A percentile compares a stretch with the other conserved stretches of the same genome.
These are phyloP conservation scores for Mycotypha africana DNA, from an alignment of 371 early-diverging fungal genomes.

Conservation along the genomic window DNA sequence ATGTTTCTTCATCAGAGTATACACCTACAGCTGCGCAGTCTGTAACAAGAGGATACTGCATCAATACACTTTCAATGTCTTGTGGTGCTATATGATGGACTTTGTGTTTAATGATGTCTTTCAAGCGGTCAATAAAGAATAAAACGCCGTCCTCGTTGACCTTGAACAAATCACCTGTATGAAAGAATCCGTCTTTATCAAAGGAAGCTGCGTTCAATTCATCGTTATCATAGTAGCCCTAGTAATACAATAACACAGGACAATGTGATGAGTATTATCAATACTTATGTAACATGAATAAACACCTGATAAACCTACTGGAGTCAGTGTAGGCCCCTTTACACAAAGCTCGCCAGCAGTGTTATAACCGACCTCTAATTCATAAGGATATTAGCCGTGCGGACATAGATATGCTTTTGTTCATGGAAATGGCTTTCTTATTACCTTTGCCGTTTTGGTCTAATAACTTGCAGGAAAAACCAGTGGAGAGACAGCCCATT, in stretches of 20 bases:
- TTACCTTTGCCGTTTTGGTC: slow-evolving; percentile 49
- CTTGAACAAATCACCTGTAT: slow-evolving; percentile 71
- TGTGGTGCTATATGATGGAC: not conserved
- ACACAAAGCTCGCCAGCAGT: slow-evolving; percentile 60
- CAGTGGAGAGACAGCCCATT: slow-evolving; percentile 57
- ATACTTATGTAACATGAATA: too few relatives aligned
- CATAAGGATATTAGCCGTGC: too few relatives aligned
- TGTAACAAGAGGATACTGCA: slow-evolving; percentile 54
- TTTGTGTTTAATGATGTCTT: slow-evolving; percentile 62
- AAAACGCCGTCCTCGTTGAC: slow-evolving; percentile 48
- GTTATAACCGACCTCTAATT: slow-evolving; percentile 28
- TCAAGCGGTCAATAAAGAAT: slow-evolving; percentile 49
- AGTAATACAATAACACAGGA: too few relatives aligned
- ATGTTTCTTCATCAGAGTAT: slow-evolving; percentile 37
- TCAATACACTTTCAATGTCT: slow-evolving; percentile 6
- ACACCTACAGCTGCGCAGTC: slow-evolving; percentile 66
- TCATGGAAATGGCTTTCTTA: too few relatives aligned
- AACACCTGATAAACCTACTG: slow-evolving; percentile 19
- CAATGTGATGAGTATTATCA: too few relatives aligned
- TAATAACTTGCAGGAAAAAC: slow-evolving; percentile 60
- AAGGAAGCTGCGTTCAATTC: slow-evolving; percentile 55
- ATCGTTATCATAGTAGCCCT: slow-evolving; percentile 53
- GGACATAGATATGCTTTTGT: too few relatives aligned
- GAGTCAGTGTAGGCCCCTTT: slow-evolving; percentile 55
- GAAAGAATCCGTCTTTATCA: slow-evolving; percentile 60